Conservation (phyloP, 2,329 filamentous ascomycete species). For the Grosmannia huntii region DNA sequence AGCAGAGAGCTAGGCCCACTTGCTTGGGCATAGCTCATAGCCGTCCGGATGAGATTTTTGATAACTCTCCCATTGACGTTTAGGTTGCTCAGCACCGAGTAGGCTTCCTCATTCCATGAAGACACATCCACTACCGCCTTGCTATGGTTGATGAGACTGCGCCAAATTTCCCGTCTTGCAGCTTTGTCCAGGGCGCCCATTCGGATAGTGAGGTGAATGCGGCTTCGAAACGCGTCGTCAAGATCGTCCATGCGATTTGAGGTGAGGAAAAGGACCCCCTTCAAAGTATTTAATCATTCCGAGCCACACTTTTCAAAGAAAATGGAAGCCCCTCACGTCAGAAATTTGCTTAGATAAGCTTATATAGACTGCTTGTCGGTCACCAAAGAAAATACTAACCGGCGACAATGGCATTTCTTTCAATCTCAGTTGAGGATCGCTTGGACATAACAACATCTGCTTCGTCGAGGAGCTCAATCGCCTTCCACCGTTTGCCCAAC, state of each 20-base stretch:
- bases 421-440: not conserved
- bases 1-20: not conserved
- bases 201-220: conserved; percentile 1
- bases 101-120: not conserved
- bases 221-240: not conserved
- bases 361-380: too few relatives aligned
- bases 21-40: not conserved
- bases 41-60: not conserved
- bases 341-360: not conserved
- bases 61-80: not conserved
- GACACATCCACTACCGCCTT: not conserved
- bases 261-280: not conserved
- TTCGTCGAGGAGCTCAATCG: not conserved
- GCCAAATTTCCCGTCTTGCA: not conserved
- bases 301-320: not conserved
- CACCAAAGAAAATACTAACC: not conserved
- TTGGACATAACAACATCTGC: not conserved
- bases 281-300: not conserved
- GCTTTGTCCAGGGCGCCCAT: not conserved
- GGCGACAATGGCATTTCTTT: conserved; percentile 1
- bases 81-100: not conserved
- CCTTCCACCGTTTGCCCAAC: not conserved
- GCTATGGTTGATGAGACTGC: not conserved
- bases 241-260: not conserved
- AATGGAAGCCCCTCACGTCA: not conserved